Conservation (phyloP, 73 alveolate species). For the Tetrahymena elliotti region DNA sequence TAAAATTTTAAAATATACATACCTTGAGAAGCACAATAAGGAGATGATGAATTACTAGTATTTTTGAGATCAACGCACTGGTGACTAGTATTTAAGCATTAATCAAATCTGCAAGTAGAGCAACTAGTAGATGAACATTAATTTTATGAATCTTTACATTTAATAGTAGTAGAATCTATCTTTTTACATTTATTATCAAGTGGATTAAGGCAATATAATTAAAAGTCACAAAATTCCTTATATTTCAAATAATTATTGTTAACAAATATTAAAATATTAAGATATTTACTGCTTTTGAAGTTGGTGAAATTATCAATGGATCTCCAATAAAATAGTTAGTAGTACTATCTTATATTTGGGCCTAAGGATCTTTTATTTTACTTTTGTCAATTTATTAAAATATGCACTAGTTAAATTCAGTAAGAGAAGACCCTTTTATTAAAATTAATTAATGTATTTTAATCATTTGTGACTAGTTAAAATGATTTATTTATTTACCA, state of each 20-base stretch:
- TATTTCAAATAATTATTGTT: too few relatives aligned
- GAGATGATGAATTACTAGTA: neutral
- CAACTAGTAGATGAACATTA: neutral
- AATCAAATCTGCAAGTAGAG: neutral
- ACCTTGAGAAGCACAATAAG: neutral
- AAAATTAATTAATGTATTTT: too few relatives aligned
- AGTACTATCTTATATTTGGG: neutral
- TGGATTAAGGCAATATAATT: too few relatives aligned
- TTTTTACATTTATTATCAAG: too few relatives aligned
- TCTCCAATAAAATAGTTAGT: neutral
- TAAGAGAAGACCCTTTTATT: neutral
- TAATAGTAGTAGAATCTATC: too few relatives aligned
- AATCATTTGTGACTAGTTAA: too few relatives aligned
- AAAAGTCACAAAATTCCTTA: too few relatives aligned
- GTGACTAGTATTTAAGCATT: neutral
- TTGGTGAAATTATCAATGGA: too few relatives aligned
- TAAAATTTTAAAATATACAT: too few relatives aligned
- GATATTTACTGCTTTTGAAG: too few relatives aligned
- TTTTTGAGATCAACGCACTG: neutral
- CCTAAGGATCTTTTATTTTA: neutral
- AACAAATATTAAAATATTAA: too few relatives aligned
- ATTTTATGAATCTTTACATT: neutral
- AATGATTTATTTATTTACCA: too few relatives aligned
- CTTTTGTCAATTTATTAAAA: neutral
- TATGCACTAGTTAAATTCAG: neutral